Base-by-base conservation (phyloP, 2,329 filamentous ascomycete species). In the Pseudogymnoascus sp. region DNA sequence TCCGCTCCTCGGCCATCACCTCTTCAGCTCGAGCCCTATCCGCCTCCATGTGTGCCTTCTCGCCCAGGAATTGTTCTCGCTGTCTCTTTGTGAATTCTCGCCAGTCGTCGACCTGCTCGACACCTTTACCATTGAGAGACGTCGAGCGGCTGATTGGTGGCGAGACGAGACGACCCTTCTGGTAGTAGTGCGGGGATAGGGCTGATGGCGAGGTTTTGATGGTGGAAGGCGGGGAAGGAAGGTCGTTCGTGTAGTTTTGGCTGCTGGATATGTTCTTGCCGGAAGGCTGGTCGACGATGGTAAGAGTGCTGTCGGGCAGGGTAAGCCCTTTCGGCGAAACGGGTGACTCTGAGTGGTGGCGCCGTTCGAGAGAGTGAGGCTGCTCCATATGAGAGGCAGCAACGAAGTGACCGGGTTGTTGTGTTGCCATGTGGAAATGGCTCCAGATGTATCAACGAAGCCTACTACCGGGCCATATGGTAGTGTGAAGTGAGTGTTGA, bases 1-100 rank as follows among this genome's bases (percentile, higher is more conserved):
- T 61, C 59, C 71, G 59, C 66, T 73, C 72, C 60, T 73, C 71
- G 1, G 64, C 69, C 66, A 71, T 70, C 2, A 73, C 65, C 55
- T 73, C 72, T 36, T 71, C 67, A 29, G 64, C 62, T 29, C 71
- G 64, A 10, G 63, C 64, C 60, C 71, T 48, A 48, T 73, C 71
- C 5, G 70, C 71, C 31, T 61, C 37, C 65, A 72, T 69, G 58
- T 73, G 72, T 59, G 68, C 67, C 61, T 67, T 66, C 64, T 73
- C 71, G 40, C 71, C 71, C 52, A 71, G 65, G 60, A 61, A 63
- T 61, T 73, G 72, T 29, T 55, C 64, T 59, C 70, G 63, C 29
- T 73, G 40, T 40, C 67, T 71, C 60, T 67, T 64, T 0, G 71
- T 69, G 59, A 72, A 72, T 13, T 58, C 62, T 33, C 71, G 62